These are phyloP conservation scores for Fusarium anguioides DNA, from an alignment of 2,329 filamentous ascomycete species.

Conservation along the genomic window DNA sequence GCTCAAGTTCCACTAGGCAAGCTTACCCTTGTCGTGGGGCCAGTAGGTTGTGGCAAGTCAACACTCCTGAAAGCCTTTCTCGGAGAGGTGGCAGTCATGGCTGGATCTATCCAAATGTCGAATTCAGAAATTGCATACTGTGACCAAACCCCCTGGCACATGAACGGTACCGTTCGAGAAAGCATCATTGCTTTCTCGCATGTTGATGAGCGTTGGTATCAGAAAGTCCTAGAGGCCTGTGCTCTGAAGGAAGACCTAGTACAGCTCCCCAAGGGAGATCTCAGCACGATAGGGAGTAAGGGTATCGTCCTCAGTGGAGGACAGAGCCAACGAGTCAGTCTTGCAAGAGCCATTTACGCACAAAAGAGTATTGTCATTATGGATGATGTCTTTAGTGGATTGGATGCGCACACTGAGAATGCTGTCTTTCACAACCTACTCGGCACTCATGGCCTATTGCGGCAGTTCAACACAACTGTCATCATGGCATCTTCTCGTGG, in stretches of 20 bases:
- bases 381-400: slow-evolving; percentile 50
- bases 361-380: slow-evolving; percentile 41
- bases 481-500: slow-evolving; percentile 29
- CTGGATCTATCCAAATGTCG: slow-evolving; percentile 9
- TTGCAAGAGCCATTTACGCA: slow-evolving; percentile 49
- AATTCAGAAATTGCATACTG: slow-evolving; percentile 35
- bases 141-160: slow-evolving; percentile 44
- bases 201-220: slow-evolving; percentile 47
- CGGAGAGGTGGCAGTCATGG: slow-evolving; percentile 39
- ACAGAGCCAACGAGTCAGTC: slow-evolving; percentile 49
- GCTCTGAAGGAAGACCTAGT: slow-evolving; percentile 42
- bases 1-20: slow-evolving; percentile 1
- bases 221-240: slow-evolving; percentile 42
- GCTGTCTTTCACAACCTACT: slow-evolving; percentile 42
- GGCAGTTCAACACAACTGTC: slow-evolving; percentile 17
- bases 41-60: slow-evolving; percentile 53
- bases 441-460: slow-evolving; percentile 38
- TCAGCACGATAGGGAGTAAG: slow-evolving; percentile 50
- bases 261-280: slow-evolving; percentile 48
- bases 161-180: slow-evolving; percentile 48
- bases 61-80: slow-evolving; percentile 49
- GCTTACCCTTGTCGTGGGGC: slow-evolving; percentile 46
- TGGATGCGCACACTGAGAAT: slow-evolving; percentile 46
- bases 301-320: slow-evolving; percentile 54
- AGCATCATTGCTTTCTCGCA: slow-evolving; percentile 48